Conservation (phyloP, 305 asterid genomes). For the Caryopteris hybrid region DNA sequence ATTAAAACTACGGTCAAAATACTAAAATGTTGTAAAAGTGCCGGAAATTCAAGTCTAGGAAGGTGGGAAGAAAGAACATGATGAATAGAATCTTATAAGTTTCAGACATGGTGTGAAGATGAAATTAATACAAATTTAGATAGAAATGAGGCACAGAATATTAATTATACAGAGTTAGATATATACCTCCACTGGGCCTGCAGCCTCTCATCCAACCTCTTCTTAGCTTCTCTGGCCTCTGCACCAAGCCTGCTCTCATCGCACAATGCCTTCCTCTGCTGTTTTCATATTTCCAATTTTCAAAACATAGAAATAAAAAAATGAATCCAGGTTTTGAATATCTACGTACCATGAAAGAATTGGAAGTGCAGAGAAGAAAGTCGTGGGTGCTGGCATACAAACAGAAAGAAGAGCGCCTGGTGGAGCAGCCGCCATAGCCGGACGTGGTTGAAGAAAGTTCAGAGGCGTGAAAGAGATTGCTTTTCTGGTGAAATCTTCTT, state of each 20-base stretch:
- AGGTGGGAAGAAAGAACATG: not conserved
- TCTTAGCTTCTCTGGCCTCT: constrained; percentile 72
- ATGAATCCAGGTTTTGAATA: no score
- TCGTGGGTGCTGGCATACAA: constrained; percentile 43
- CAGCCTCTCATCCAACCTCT: constrained; percentile 58
- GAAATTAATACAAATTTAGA: no score
- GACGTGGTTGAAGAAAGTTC: constrained; percentile 11
- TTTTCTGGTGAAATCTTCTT: constrained; percentile 40
- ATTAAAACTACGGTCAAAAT: no score
- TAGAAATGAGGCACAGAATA: not conserved
- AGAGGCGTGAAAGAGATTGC: not conserved
- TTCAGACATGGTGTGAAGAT: not conserved
- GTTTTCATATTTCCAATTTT: not conserved
- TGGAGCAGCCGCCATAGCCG: constrained; percentile 22
- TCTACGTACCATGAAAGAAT: constrained; percentile 35
- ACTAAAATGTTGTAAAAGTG: not conserved
- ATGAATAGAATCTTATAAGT: not conserved
- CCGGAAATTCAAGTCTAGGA: not conserved
- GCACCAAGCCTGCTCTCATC: constrained; percentile 53
- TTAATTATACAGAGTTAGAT: no score
- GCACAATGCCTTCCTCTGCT: constrained; percentile 29
- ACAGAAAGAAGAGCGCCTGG: constrained; percentile 49
- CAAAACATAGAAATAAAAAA: not conserved
- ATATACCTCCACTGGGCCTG: constrained; percentile 41
- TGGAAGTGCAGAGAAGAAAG: constrained; percentile 23